Conservation (phyloP, 148 eudicot genomes). For the Fallopia convolvulus region DNA sequence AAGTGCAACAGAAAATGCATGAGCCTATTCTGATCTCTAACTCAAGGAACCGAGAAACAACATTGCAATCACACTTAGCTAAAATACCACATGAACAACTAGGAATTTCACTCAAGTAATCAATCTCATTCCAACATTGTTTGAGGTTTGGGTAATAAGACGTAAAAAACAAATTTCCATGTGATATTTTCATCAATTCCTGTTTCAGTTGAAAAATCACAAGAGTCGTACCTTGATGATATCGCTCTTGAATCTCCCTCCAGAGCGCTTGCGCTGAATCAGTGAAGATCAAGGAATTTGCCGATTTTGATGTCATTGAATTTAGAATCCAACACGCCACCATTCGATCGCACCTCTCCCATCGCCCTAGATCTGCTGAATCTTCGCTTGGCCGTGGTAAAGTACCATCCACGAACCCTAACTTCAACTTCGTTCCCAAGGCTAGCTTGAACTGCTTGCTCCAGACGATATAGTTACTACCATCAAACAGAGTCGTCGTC, state of each 20-base stretch:
- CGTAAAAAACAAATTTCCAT: background rate
- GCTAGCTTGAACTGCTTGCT: too few relatives aligned
- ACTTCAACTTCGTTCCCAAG: too few relatives aligned
- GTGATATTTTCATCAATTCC: background rate
- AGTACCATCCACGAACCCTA: too few relatives aligned
- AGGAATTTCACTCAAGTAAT: background rate
- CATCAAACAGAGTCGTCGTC: too few relatives aligned
- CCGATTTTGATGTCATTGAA: background rate
- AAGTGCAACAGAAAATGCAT: background rate
- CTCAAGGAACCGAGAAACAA: background rate
- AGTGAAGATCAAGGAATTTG: background rate
- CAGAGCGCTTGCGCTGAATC: background rate
- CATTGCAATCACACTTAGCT: background rate
- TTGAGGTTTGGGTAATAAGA: background rate
- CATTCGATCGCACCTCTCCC: background rate
- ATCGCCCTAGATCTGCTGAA: too few relatives aligned
- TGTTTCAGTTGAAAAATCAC: background rate
- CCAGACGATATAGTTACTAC: too few relatives aligned
- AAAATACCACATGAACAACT: background rate
- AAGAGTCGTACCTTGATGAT: background rate
- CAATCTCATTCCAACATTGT: background rate
- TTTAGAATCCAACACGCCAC: background rate
- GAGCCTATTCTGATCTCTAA: background rate
- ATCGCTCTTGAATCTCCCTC: background rate
- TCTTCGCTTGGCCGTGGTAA: too few relatives aligned